phyloP scores from a whole-genome alignment of 345 rosid species.

The Noccaea caerulescens region DNA sequence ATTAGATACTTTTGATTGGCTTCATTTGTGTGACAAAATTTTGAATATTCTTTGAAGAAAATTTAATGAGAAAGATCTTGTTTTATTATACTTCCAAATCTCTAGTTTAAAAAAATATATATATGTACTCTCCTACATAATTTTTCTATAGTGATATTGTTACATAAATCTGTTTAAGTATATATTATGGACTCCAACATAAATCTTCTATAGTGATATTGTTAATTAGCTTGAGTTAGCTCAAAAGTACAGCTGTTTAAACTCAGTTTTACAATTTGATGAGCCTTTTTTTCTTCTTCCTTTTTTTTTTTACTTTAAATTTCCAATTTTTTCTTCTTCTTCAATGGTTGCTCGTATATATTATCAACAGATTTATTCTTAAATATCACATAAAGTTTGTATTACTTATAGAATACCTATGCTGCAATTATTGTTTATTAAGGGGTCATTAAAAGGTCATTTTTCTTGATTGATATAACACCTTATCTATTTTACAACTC shows the following conservation, averaged over 20 bases:
- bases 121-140: too few relatives aligned
- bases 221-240: not conserved
- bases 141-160: too few relatives aligned
- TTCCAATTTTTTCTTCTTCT: too few relatives aligned
- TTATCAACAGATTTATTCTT: not conserved
- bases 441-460: conserved; percentile 31
- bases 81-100: conserved; percentile 5
- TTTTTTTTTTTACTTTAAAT: too few relatives aligned
- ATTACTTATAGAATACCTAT: not conserved
- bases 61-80: conserved; percentile 3
- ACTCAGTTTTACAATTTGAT: conserved; percentile 3
- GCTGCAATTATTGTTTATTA: conserved; percentile 20
- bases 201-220: not conserved
- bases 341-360: not conserved
- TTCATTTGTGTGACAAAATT: conserved; percentile 11
- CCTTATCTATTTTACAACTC: conserved; percentile 31
- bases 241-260: not conserved
- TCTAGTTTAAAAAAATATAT: not conserved
- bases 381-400: not conserved
- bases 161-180: too few relatives aligned
- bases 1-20: conserved; percentile 23
- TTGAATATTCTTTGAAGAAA: conserved; percentile 10
- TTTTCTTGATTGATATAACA: conserved; percentile 39
- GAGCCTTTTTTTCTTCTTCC: not conserved
- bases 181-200: not conserved